phyloP scores from a whole-genome alignment of 2,329 filamentous ascomycete genomes.

The Alternaria metachromatica region DNA sequence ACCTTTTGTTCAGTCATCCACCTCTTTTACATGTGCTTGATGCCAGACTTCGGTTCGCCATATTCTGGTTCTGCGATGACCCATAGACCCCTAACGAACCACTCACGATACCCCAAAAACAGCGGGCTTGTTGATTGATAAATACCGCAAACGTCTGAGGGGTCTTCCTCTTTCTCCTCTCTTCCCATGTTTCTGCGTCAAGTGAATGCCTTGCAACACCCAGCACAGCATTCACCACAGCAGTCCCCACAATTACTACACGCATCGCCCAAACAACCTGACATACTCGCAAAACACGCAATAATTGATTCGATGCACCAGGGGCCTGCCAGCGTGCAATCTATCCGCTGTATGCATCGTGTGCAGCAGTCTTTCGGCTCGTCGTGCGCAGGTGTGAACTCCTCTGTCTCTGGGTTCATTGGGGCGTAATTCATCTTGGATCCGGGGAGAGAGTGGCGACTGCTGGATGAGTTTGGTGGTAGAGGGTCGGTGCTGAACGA shows the following conservation, averaged over 20 bases:
- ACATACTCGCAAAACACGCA: slow-evolving; percentile 4
- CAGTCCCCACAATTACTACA: slow-evolving; percentile 2
- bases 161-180: neutral
- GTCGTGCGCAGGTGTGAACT: slow-evolving; percentile 10
- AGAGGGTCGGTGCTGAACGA: neutral
- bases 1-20: neutral
- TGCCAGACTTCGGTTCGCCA: neutral
- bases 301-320: slow-evolving; percentile 9
- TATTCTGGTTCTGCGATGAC: neutral
- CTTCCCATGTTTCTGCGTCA: neutral
- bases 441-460: neutral
- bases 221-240: neutral
- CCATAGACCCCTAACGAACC: neutral
- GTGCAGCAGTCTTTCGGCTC: slow-evolving; percentile 16
- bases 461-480: neutral
- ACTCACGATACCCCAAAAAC: neutral
- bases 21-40: neutral
- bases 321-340: slow-evolving; percentile 11
- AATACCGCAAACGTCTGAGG: neutral
- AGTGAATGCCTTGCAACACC: neutral
- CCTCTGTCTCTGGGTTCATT: slow-evolving; percentile 4
- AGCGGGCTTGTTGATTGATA: neutral
- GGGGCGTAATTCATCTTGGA: slow-evolving; percentile 27
- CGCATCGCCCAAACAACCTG: neutral
- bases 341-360: slow-evolving; percentile 2